Percentiles rank a stretch among this genome's conserved stretches.
These are phyloP conservation scores for Madurella mycetomatis DNA, from an alignment of 2,329 filamentous ascomycete species.

Conservation along the genomic window DNA sequence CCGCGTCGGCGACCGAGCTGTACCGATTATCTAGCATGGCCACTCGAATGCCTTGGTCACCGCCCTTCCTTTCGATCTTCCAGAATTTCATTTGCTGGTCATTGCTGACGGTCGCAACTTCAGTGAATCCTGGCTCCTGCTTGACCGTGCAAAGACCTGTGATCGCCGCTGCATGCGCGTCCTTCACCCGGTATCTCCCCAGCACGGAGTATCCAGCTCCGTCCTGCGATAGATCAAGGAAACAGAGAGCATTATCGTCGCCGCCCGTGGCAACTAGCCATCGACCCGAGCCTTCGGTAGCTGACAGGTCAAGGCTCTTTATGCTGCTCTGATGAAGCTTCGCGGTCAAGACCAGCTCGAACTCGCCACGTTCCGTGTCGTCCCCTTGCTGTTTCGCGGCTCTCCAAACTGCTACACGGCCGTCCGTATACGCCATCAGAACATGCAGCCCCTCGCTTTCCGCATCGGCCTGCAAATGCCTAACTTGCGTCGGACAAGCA, in stretches of 20 bases:
- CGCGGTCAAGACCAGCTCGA: constrained; percentile 30
- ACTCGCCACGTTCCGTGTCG: constrained; percentile 14
- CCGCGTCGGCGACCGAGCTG: constrained; percentile 58
- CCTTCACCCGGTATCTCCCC: constrained; percentile 37
- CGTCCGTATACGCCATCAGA: constrained; percentile 77
- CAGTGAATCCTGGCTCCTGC: constrained; percentile 18
- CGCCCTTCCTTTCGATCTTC: constrained; percentile 31
- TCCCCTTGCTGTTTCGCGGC: neutral
- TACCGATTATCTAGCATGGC: constrained; percentile 46
- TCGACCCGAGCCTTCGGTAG: constrained; percentile 10
- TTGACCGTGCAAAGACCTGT: constrained; percentile 49
- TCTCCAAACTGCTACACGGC: constrained; percentile 61
- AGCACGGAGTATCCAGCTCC: constrained; percentile 18
- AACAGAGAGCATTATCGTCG: constrained; percentile 77
- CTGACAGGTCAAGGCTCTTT: constrained; percentile 55
- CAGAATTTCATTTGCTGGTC: constrained; percentile 59
- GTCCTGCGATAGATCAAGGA: constrained; percentile 43
- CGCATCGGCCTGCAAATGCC: constrained; percentile 35
- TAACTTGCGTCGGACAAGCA: constrained; percentile 68
- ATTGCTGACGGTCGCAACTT: constrained; percentile 49
- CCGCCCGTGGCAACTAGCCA: constrained; percentile 68
- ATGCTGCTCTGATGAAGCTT: constrained; percentile 76
- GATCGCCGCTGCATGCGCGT: constrained; percentile 68
- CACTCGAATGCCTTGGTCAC: constrained; percentile 25
- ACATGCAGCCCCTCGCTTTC: constrained; percentile 35